Evolutionary conservation across 2,329 filamentous ascomycete species (phyloP).

Genomic region (Aphanoascus verrucosus): DNA sequence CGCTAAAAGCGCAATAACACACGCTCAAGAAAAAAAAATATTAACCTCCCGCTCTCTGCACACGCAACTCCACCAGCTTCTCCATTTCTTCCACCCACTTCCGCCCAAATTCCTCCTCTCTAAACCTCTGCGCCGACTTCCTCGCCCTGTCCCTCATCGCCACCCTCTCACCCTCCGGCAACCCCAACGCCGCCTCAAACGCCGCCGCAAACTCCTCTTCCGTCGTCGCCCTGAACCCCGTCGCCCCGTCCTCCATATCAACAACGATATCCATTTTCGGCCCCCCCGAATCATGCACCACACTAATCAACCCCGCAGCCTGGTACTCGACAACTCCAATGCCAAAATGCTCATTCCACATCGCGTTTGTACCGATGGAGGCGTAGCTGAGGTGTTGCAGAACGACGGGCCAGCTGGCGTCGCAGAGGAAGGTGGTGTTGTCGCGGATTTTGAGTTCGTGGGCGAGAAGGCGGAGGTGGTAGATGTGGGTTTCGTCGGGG

Average conservation of each 20-base stretch:
- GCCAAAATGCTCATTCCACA: constrained; percentile 99
- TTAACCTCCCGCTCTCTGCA: constrained; percentile 8
- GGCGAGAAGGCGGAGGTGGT: constrained; percentile 73
- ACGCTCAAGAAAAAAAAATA: neutral
- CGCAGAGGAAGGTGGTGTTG: constrained; percentile 73
- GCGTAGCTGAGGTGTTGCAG: constrained; percentile 65
- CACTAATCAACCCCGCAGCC: constrained; percentile 80
- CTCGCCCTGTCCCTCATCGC: constrained; percentile 67
- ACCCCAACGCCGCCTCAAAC: constrained; percentile 66
- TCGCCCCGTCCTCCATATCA: constrained; percentile 64
- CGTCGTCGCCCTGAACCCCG: constrained; percentile 77
- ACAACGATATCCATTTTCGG: constrained; percentile 90
- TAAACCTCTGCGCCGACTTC: constrained; percentile 70
- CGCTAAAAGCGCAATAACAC: neutral
- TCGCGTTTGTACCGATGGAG: constrained; percentile 85
- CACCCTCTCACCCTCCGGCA: constrained; percentile 50
- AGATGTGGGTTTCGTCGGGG: constrained; percentile 52
- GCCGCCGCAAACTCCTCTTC: constrained; percentile 66
- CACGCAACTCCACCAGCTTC: constrained; percentile 49
- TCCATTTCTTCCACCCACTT: constrained; percentile 70
- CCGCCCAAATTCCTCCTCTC: constrained; percentile 70
- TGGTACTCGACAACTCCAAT: constrained; percentile 98
- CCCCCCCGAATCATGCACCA: constrained; percentile 87
- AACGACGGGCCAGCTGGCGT: constrained; percentile 81
- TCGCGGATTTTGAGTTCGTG: constrained; percentile 81